These are phyloP conservation scores for Cyclotella baltica DNA, from an alignment of 108 stramenopile genomes.

Conservation along the genomic window DNA sequence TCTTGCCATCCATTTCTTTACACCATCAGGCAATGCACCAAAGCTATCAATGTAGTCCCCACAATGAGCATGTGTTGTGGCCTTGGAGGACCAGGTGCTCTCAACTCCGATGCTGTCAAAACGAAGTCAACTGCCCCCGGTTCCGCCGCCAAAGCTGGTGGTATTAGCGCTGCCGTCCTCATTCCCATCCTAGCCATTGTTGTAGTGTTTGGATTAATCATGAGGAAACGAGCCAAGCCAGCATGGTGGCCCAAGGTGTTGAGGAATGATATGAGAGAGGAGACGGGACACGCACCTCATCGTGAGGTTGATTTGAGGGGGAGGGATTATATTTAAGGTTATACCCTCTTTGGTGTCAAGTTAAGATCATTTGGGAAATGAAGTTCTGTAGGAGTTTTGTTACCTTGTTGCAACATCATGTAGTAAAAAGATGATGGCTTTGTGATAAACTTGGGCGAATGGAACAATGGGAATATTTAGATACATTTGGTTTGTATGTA, in stretches of 20 bases:
- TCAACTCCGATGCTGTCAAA: conserved; percentile 1
- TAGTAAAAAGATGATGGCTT: neutral
- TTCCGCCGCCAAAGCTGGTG: conserved; percentile 26
- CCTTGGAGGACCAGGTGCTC: conserved; percentile 45
- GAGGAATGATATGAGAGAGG: conserved; percentile 41
- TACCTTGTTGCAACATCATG: neutral
- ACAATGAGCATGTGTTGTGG: conserved; percentile 58
- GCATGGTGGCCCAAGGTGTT: conserved; percentile 53
- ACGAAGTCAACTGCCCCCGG: too few relatives aligned
- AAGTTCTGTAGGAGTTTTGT: neutral
- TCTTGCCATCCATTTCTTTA: neutral
- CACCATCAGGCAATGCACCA: conserved; percentile 28
- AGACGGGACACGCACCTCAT: conserved; percentile 56
- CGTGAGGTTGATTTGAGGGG: conserved; percentile 56
- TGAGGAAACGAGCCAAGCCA: conserved; percentile 53
- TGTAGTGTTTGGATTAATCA: conserved; percentile 41
- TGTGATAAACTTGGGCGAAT: neutral
- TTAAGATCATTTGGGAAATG: neutral
- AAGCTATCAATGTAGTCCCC: conserved; percentile 8
- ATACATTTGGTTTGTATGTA: too few relatives aligned
- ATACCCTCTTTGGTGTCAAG: neutral
- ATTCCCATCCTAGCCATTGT: conserved; percentile 24
- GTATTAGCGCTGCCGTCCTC: conserved; percentile 40
- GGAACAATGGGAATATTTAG: too few relatives aligned
- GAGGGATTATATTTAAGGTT: conserved; percentile 53